Evolutionary conservation across 179 eudicot genomes (phyloP), one percentile per base, ranked within the genome.

Genomic region (Vitellaria paradoxa): DNA sequence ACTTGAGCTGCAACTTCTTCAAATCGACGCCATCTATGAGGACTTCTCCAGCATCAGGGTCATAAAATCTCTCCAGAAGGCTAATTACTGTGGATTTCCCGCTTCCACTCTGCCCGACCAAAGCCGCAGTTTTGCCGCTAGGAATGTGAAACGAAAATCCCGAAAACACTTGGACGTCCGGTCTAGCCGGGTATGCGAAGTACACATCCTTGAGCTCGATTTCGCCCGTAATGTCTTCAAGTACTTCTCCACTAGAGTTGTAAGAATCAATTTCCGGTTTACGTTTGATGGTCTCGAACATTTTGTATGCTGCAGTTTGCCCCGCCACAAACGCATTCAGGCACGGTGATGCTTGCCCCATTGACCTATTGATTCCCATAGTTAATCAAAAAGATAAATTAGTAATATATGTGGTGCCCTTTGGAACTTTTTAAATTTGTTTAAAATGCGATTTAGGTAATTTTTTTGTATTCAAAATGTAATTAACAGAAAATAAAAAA

Each of bases 61-160:
- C 98, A 66, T 94, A 94, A 77, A 94, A 94, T 70, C 97, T 85
- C 84, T 94, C 94, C 60, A 94, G 61, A 1, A 94, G 86, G 82
- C 94, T 91, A 37, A 94, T 86, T n/a, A 92, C 91, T 2, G 97
- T 94, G 10, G 96, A 94, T 68, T 94, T 94, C 30, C 98, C 98
- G 69, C 97, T 92, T 50, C 98, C 98, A 78, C 98, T 94, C 75
- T 92, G 94, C 70, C 98, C 98, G 30, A 94, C 98, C 40, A 94
- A 81, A 72, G 98, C 97, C 8, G 84, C 91, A 73, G 94, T 92
- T 79, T 82, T 86, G 23, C 97, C 97, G 63, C 86, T 82, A 9
- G 93, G 82, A 45, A 93, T 83, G 17, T 76, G 63, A 68, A 94
- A 50, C 0, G 91, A 89, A 75, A 94, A 91, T 23, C 97, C 97